phyloP scores from a whole-genome alignment of 371 early-diverging fungal genomes.

The Apophysomyces trapeziformis region DNA sequence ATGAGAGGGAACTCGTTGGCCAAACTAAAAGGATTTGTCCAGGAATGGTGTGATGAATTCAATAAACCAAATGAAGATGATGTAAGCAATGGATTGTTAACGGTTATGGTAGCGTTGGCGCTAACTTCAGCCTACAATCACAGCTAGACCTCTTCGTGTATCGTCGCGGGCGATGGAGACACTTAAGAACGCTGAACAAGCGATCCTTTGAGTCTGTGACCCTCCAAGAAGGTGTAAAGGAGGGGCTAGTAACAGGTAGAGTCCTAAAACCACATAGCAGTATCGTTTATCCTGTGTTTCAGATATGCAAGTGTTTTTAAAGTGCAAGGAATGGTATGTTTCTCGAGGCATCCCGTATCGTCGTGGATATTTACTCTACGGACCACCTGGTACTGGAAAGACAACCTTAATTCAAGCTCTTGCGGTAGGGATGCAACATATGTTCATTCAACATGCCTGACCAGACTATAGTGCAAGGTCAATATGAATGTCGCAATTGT shows the following conservation, averaged over 20 bases:
- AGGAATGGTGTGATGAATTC: constrained; percentile 37
- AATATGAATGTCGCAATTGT: constrained; percentile 49
- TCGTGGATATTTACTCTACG: constrained; percentile 81
- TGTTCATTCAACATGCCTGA: not conserved
- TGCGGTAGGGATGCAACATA: constrained; percentile 38
- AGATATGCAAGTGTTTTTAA: constrained; percentile 40
- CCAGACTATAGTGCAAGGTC: constrained; percentile 32
- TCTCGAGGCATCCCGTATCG: constrained; percentile 93
- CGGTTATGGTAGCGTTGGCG: constrained; percentile 10
- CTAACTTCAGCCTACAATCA: not conserved
- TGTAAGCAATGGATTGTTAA: constrained; percentile 14
- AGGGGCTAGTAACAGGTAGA: too few species aligned
- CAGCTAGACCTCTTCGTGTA: constrained; percentile 26
- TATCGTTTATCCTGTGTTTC: not conserved
- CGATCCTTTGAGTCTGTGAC: too few species aligned
- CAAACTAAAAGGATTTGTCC: constrained; percentile 26
- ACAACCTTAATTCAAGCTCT: constrained; percentile 68
- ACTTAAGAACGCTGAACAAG: too few species aligned
- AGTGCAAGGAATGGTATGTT: constrained; percentile 75
- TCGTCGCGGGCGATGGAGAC: not conserved
- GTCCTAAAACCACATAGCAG: not conserved
- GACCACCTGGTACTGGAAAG: constrained; percentile 76
- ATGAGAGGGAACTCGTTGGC: not conserved
- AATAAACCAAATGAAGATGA: constrained; percentile 34
- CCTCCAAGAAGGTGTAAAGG: too few species aligned